Base-by-base conservation (phyloP, 1,284 basidiomycete species). In the Apiotrichum akiyoshidainum region DNA sequence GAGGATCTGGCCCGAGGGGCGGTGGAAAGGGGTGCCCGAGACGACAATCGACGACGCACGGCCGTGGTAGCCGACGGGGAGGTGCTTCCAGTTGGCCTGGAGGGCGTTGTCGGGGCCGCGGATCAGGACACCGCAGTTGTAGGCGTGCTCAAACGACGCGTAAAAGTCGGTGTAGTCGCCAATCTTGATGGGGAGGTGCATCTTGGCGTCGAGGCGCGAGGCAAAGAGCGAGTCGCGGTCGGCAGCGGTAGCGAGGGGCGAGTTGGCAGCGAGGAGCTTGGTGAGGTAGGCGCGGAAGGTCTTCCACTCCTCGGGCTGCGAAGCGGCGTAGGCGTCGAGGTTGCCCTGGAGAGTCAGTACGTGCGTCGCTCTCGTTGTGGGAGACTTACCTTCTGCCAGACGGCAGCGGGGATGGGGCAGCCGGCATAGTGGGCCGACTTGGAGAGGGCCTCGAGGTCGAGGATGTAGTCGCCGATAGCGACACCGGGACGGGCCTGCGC, bases 1-100 rank as follows among this genome's bases (percentile, higher is more conserved):
- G 57, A 58, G 60, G 47, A 58, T 64, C 58, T 65, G 64, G 40
- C 65, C 65, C 2, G 51, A 33, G 10, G 67, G 67, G 37, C 67
- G 67, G 51, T 51, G 56, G 60, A 68, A 61, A 0, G 65, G 60
- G 9, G 65, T 64, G 31, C 65, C 65, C 2, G 55, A 57, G 22
- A 65, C 44, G 46, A 63, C 61, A 31, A 63, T 44, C n/a, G 55
- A 55, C 22, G 58, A 60, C n/a, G 61, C 59, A 17, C 66, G 64
- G 33, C 66, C 66, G 51, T 68, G 62, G 58, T 68, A 68, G 12
- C 52, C 66, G 22, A 68, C 65, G 7, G 66, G 66, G 7, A 66
- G 55, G 54, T 66, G 63, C 52, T 54, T 57, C 66, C 66, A 68
- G 58, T 65, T 64, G 49, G 64, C 59, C 52, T 64, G 64, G 26